Evolutionary conservation across 805 yeast genomes (phyloP), one percentile per base, ranked within the genome.

Genomic region (Wickerhamomyces ciferrii): DNA sequence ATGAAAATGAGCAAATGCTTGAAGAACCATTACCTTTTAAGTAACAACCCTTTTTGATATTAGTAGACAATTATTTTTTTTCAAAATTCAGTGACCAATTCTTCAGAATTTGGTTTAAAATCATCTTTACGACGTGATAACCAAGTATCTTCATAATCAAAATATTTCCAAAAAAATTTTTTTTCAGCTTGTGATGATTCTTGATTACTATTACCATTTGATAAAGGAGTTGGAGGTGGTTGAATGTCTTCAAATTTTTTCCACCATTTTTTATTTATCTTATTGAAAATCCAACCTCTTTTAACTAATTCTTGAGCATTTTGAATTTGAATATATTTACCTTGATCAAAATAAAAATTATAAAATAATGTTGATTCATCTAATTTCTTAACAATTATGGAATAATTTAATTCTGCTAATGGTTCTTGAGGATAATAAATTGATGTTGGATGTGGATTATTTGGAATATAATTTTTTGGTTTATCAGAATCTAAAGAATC

Each of bases 401-500:
- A 72, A 51, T 83, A 80, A 43, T 81, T 84, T 45, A 78, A 56
- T 35, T 70, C 64, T 17, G 70, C 61, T 23, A 72, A 53, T 29
- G 91, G 91, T 50, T 86, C 94, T 60, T 83, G 88, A 48, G 99
- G 99, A 67, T 88, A 94, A 65, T 84, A 87, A 20, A 86, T 78
- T 35, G 94, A 87, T 8, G 96, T 88, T 24, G 97, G 96, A 60
- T 86, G 95, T 45, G 95, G 95, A 54, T 82, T 80, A 20, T 78
- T 75, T 7, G 97, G 92, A 42, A 76, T 78, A 62, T 89, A 58
- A 38, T 61, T 63, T 50, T 84, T 78, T 17, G 97, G 96, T 55
- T 73, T 78, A 58, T 92, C 97, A 2, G 96, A 84, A 62, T 92
- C 96, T 48, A 83, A 77, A 1, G 98, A 87, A 66, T 94, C 98